Percentiles rank a stretch among this genome's conserved stretches.
phyloP scores from a whole-genome alignment of 192 early-diverging fungal species.

The Podila epicladia region DNA sequence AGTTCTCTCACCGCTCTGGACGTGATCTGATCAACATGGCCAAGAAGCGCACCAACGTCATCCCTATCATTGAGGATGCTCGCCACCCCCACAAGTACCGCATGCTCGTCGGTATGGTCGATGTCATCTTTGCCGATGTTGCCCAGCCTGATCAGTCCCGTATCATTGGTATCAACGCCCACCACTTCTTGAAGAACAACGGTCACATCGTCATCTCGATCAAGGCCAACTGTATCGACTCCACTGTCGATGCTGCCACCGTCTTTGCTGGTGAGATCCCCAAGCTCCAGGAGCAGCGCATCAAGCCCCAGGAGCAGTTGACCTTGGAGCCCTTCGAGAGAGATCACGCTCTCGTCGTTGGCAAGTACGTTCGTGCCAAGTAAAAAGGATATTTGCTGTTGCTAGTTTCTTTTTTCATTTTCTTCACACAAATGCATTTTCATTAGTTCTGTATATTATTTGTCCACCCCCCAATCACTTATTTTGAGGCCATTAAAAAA shows the following conservation, averaged over 20 bases:
- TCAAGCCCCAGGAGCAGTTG: conserved; percentile 96
- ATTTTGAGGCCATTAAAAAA: conserved; percentile 56
- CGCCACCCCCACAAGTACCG: conserved; percentile 99
- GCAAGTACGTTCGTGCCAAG: conserved; percentile 78
- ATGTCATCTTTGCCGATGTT: conserved; percentile 99
- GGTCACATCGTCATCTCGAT: conserved; percentile 99
- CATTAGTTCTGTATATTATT: background rate
- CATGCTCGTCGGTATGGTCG: conserved; percentile 98
- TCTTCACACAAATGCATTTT: conserved; percentile 20
- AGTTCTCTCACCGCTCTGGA: conserved; percentile 99
- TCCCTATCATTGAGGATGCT: conserved; percentile 99
- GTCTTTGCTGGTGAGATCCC: conserved; percentile 94
- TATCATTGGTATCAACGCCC: conserved; percentile 97
- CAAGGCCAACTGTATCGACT: conserved; percentile 99
- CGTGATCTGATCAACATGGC: conserved; percentile 99
- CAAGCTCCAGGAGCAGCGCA: conserved; percentile 89
- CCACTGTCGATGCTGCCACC: conserved; percentile 23
- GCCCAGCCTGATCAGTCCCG: conserved; percentile 99
- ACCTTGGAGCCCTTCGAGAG: conserved; percentile 99
- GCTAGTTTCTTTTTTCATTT: background rate
- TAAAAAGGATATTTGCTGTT: conserved; percentile 22
- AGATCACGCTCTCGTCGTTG: conserved; percentile 98
- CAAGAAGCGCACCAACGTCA: conserved; percentile 99
- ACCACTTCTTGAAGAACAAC: conserved; percentile 97
- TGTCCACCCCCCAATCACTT: conserved; percentile 58